Evolutionary conservation across 345 rosid species (phyloP).

Genomic region (Noccaea bulbosa): DNA sequence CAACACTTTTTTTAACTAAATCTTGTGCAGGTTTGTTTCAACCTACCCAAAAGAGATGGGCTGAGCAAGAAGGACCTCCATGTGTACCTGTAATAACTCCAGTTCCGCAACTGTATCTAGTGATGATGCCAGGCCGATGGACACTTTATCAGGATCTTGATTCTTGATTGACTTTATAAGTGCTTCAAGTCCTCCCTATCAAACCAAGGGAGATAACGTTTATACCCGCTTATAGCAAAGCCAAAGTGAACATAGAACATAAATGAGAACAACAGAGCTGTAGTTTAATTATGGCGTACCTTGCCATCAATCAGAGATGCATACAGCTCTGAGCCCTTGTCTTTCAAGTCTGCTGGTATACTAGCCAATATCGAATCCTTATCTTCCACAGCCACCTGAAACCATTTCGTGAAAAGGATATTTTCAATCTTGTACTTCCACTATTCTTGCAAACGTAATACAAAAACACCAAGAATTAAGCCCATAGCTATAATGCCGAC

Average conservation of each 20-base stretch:
- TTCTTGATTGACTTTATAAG: slow-evolving; percentile 75
- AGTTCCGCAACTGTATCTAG: slow-evolving; percentile 82
- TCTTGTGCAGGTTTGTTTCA: neutral
- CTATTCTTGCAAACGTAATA: neutral
- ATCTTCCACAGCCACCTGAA: slow-evolving; percentile 77
- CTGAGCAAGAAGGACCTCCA: no score
- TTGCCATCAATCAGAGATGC: slow-evolving; percentile 77
- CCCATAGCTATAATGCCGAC: no score
- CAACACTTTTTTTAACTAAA: slow-evolving; percentile 37
- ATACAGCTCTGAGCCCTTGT: slow-evolving; percentile 64
- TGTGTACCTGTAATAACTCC: slow-evolving; percentile 92
- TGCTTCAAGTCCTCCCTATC: slow-evolving; percentile 81
- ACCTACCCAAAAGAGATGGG: neutral
- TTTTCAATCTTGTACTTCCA: neutral
- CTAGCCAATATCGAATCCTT: slow-evolving; percentile 74
- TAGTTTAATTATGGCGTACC: slow-evolving; percentile 45
- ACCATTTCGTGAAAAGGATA: no score
- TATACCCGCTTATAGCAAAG: no score
- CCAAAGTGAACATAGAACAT: no score
- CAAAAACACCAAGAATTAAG: slow-evolving; percentile 9
- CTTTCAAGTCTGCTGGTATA: slow-evolving; percentile 75
- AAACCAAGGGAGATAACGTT: no score
- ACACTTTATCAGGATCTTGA: slow-evolving; percentile 91
- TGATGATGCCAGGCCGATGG: slow-evolving; percentile 81
- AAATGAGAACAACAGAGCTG: no score